These are phyloP conservation scores for Aurinia saxatilis DNA, from an alignment of 345 rosid species.

Conservation along the genomic window DNA sequence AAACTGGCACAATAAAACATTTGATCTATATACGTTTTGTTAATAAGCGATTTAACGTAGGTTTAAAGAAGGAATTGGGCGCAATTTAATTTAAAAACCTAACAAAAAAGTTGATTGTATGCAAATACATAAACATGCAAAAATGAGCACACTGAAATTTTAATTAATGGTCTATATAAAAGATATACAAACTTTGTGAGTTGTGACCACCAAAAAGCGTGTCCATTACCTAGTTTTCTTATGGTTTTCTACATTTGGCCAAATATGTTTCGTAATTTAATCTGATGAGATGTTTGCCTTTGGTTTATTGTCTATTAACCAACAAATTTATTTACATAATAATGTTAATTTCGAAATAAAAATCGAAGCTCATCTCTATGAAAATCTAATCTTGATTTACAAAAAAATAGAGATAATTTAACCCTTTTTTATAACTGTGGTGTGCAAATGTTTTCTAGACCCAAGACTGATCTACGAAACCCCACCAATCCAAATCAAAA, in stretches of 20 bases:
- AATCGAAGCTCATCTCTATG: too few relatives aligned
- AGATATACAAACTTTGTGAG: background rate
- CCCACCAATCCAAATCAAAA: too few relatives aligned
- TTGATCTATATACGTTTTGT: too few relatives aligned
- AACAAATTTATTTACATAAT: background rate
- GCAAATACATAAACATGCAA: background rate
- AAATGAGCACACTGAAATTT: background rate
- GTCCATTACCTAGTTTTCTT: background rate
- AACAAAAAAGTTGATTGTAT: background rate
- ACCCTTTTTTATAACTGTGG: too few relatives aligned
- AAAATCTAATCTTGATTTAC: too few relatives aligned
- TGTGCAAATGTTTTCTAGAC: too few relatives aligned
- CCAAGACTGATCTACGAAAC: too few relatives aligned
- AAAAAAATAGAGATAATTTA: too few relatives aligned
- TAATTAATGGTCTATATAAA: background rate
- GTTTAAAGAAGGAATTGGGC: background rate
- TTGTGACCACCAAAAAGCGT: background rate
- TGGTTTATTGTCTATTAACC: background rate
- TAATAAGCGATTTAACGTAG: too few relatives aligned
- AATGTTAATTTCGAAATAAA: background rate
- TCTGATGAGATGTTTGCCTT: background rate
- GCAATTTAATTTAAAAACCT: background rate
- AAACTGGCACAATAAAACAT: too few relatives aligned
- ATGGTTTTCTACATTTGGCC: slow-evolving; percentile 5
- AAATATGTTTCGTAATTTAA: slow-evolving; percentile 4